A percentile compares a stretch with the other conserved stretches of the same genome.
Conservation (phyloP, 768 basidiomycete genomes). For the Nevesoporus exiguus region DNA sequence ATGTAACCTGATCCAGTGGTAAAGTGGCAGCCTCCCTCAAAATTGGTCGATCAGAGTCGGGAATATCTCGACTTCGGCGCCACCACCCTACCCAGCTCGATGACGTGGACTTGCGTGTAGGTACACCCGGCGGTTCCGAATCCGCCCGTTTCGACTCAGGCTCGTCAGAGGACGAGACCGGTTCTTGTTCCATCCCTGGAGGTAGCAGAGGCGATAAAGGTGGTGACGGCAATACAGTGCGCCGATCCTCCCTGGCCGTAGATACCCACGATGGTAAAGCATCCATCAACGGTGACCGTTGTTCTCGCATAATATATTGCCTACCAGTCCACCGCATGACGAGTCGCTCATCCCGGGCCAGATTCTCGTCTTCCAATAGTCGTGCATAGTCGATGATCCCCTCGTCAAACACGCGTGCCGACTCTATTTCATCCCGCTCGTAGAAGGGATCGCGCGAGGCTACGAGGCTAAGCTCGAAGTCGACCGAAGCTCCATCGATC, state of each 20-base stretch:
- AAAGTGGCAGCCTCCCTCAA: slow-evolving; percentile 25
- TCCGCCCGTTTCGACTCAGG: slow-evolving; percentile 33
- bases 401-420: slow-evolving; percentile 52
- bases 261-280: slow-evolving; percentile 62
- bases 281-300: slow-evolving; percentile 71
- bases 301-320: slow-evolving; percentile 75
- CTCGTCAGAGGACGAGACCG: slow-evolving; percentile 17
- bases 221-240: slow-evolving; percentile 12
- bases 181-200: slow-evolving; percentile 30
- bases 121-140: slow-evolving; percentile 37
- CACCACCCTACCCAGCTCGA: slow-evolving; percentile 86
- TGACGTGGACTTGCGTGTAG: slow-evolving; percentile 44
- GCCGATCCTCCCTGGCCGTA: slow-evolving; percentile 27
- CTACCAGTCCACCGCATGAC: slow-evolving; percentile 72
- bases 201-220: slow-evolving; percentile 7
- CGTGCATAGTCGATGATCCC: slow-evolving; percentile 60
- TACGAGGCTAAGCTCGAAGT: slow-evolving; percentile 76
- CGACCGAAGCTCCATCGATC: slow-evolving; percentile 54
- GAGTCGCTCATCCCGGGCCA: slow-evolving; percentile 61
- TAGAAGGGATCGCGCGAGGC: slow-evolving; percentile 31
- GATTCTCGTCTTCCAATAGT: slow-evolving; percentile 61
- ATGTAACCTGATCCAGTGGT: slow-evolving; percentile 23
- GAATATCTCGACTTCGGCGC: slow-evolving; percentile 54
- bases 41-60: slow-evolving; percentile 18
- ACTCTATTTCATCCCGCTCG: slow-evolving; percentile 49